These are phyloP conservation scores for Fusarium solani-melongenae DNA, from an alignment of 2,329 filamentous ascomycete genomes.

Conservation along the genomic window DNA sequence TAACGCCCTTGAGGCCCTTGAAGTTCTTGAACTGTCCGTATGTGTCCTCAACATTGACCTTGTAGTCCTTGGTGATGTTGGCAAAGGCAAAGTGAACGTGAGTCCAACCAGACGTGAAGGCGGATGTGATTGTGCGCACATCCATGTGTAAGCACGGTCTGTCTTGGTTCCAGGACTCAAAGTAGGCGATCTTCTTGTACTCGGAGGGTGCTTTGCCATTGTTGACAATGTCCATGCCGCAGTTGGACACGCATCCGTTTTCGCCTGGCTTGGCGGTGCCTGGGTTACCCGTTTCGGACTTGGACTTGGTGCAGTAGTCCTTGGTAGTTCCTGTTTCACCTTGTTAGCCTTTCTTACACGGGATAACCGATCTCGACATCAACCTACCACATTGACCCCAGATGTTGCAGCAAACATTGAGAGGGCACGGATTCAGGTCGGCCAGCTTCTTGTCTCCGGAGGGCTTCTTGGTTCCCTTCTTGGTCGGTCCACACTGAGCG, in stretches of 20 bases:
- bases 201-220: not conserved
- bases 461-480: not conserved
- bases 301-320: constrained; percentile 51
- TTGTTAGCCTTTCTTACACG: not conserved
- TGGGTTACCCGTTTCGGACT: constrained; percentile 46
- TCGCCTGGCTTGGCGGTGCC: constrained; percentile 48
- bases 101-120: constrained; percentile 38
- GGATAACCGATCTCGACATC: not conserved
- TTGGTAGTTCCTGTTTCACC: constrained; percentile 44
- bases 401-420: constrained; percentile 48
- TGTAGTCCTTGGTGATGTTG: constrained; percentile 36
- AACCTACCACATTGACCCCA: constrained; percentile 52
- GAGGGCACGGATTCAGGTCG: constrained; percentile 44
- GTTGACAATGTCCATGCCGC: constrained; percentile 39
- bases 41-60: constrained; percentile 22
- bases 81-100: constrained; percentile 54
- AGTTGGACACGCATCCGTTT: constrained; percentile 46
- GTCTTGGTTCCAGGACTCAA: constrained; percentile 48
- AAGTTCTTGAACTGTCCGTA: constrained; percentile 37
- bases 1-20: constrained; percentile 24
- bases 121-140: constrained; percentile 8
- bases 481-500: not conserved
- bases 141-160: constrained; percentile 45
- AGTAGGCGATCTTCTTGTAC: constrained; percentile 38
- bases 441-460: constrained; percentile 10